These are phyloP conservation scores for Euphorbia schlechtendalii DNA, from an alignment of 441 rosid genomes.

Conservation along the genomic window DNA sequence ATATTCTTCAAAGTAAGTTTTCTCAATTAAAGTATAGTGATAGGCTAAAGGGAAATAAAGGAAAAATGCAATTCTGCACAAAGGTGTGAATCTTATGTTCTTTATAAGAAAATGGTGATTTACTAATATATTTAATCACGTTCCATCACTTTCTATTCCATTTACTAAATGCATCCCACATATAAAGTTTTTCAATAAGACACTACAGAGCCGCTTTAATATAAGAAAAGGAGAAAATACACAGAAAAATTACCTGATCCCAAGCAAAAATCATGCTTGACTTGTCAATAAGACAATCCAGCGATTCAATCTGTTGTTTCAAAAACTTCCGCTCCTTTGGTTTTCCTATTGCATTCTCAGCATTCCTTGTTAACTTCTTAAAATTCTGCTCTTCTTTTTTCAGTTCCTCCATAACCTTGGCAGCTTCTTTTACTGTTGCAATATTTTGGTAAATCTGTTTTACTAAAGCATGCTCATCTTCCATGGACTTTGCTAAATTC, in stretches of 20 bases:
- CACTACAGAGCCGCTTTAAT: not conserved
- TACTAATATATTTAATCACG: not conserved
- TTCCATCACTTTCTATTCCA: not conserved
- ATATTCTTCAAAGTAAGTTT: not conserved
- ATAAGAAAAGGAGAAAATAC: not conserved
- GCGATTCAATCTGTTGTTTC: constrained; percentile 50
- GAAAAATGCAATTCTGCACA: not conserved
- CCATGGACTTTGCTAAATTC: constrained; percentile 78
- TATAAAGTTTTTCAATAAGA: not conserved
- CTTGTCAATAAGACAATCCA: constrained; percentile 85
- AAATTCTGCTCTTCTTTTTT: constrained; percentile 73
- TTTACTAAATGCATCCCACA: not conserved
- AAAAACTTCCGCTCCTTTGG: constrained; percentile 59
- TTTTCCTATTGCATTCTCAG: constrained; percentile 48
- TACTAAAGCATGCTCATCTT: constrained; percentile 78
- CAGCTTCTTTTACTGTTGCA: constrained; percentile 54
- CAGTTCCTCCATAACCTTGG: constrained; percentile 60
- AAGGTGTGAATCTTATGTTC: not conserved
- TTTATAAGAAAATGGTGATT: not conserved
- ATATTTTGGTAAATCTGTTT: constrained; percentile 64
- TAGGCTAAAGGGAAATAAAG: not conserved
- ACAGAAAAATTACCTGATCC: constrained; percentile 48
- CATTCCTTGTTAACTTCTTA: constrained; percentile 64
- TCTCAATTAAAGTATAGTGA: not conserved
- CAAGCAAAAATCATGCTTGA: constrained; percentile 66